These are phyloP conservation scores for Amaranthus tricolor DNA, from an alignment of 179 eudicot species.

Conservation along the genomic window DNA sequence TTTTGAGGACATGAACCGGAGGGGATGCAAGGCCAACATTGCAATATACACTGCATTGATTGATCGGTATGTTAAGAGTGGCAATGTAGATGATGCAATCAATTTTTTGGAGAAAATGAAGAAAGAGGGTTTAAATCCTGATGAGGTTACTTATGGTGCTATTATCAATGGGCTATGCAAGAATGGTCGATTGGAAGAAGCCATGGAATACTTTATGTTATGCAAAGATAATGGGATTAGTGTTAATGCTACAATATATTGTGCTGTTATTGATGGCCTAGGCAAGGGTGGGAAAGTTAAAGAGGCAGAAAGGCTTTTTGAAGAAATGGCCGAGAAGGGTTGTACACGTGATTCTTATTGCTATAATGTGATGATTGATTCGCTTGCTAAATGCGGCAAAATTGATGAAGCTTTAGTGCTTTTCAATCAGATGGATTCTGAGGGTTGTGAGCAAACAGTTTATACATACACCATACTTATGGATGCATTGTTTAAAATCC, in stretches of 20 bases:
- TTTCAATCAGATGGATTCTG: constrained; percentile 67
- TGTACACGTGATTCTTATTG: constrained; percentile 88
- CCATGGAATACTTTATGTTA: constrained; percentile 53
- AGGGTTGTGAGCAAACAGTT: constrained; percentile 91
- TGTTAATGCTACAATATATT: constrained; percentile 59
- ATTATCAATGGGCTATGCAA: constrained; percentile 75
- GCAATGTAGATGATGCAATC: constrained; percentile 64
- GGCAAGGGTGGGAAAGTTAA: constrained; percentile 81
- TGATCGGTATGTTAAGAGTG: constrained; percentile 64
- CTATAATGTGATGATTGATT: constrained; percentile 82
- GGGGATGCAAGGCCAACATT: constrained; percentile 68
- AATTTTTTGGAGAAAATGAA: constrained; percentile 65
- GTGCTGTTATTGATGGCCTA: constrained; percentile 81
- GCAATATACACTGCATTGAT: constrained; percentile 80
- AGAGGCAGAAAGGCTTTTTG: constrained; percentile 74
- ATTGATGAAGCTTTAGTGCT: constrained; percentile 64
- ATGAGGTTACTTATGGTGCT: constrained; percentile 87
- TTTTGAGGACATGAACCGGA: constrained; percentile 61
- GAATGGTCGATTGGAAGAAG: constrained; percentile 78
- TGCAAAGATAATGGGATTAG: constrained; percentile 50
- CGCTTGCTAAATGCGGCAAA: constrained; percentile 55
- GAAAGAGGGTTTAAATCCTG: constrained; percentile 63
- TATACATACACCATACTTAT: constrained; percentile 84
- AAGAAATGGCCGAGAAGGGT: constrained; percentile 71
- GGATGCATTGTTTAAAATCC: constrained; percentile 63